Base-by-base conservation (phyloP, 148 eudicot genomes). In the Rhododendron molle region DNA sequence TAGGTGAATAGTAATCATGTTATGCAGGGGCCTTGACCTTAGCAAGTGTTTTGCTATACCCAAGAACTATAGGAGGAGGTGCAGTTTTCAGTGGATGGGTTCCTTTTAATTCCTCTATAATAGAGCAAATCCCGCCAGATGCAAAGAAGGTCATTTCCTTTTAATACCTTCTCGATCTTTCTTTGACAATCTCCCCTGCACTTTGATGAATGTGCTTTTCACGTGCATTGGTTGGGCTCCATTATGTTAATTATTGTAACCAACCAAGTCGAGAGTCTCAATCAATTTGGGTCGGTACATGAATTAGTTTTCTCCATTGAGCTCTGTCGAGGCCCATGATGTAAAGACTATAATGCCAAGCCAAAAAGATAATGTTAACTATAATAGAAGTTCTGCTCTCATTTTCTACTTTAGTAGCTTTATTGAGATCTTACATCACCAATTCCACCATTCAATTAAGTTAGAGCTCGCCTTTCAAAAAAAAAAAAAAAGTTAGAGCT, bases 31-130 rank as follows among this genome's bases (percentile, higher is more conserved):
- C 99, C 72, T 91, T 97, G 92, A 97, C 98, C 76, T 89, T 97
- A 89, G 98, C 99, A 72, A 97, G 99, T 91, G 94, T 93, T 88
- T 84, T 97, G 85, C 88, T 97, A 21, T 95, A 97, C 87, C 98
- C 98, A 74, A 95, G 89, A 90, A 93, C 95, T 76, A 85, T 97
- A 73, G 99, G 98, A 67, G 99, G 99, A 85, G 98, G 96, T 84
- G 98, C 99, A 28, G 89, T 97, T 80, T 97, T 97, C 74, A 97
- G 99, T 86, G 99, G 99, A 83, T 97, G 99, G 99, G 92, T 97
- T 86, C 98, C 99, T 60, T 95, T 97, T 65, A 95, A 91, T 82
- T 87, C 94, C 47, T 93, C 98, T 81, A 80, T 94, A 15, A 50
- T 90, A 60, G 96, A 92, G 81, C 89, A 89, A 49, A 86, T 95